Evolutionary conservation across 306 rosid species (phyloP).

Genomic region (Dryas drummondii): DNA sequence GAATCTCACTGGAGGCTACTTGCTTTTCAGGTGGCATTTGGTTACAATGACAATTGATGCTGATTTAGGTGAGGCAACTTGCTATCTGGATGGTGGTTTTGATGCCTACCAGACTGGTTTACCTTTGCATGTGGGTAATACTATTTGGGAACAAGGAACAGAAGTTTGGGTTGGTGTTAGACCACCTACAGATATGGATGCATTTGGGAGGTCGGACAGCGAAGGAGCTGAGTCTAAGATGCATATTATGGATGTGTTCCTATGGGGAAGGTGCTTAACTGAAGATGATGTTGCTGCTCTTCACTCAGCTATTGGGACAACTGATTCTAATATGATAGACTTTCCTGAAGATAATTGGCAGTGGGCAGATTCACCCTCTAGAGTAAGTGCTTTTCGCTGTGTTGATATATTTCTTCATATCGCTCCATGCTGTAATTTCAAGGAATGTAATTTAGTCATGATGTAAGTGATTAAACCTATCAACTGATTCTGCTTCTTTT

Average conservation of each 20-base stretch:
- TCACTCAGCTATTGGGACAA: constrained; percentile 70
- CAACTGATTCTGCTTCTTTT: constrained; percentile 31
- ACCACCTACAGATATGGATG: constrained; percentile 93
- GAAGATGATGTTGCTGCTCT: constrained; percentile 95
- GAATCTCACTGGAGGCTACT: constrained; percentile 17
- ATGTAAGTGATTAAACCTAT: not conserved
- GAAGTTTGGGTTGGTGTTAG: constrained; percentile 97
- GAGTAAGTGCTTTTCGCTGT: constrained; percentile 48
- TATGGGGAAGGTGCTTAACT: constrained; percentile 97
- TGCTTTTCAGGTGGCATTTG: constrained; percentile 91
- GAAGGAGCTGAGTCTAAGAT: constrained; percentile 99
- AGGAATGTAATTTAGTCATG: not conserved
- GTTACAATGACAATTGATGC: constrained; percentile 96
- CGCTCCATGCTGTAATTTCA: not conserved
- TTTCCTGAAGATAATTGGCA: constrained; percentile 94
- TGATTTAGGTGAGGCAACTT: constrained; percentile 91
- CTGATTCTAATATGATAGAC: constrained; percentile 65
- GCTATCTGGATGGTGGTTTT: constrained; percentile 93
- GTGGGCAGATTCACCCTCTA: constrained; percentile 93
- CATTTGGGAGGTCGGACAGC: constrained; percentile 98
- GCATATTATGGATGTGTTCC: constrained; percentile 97
- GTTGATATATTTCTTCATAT: not conserved
- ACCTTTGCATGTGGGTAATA: constrained; percentile 69
- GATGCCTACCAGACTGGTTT: constrained; percentile 92
- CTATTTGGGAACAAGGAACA: constrained; percentile 88